These are phyloP conservation scores for Dorcoceras hygrometricum DNA, from an alignment of 257 asterid genomes.

Conservation along the genomic window DNA sequence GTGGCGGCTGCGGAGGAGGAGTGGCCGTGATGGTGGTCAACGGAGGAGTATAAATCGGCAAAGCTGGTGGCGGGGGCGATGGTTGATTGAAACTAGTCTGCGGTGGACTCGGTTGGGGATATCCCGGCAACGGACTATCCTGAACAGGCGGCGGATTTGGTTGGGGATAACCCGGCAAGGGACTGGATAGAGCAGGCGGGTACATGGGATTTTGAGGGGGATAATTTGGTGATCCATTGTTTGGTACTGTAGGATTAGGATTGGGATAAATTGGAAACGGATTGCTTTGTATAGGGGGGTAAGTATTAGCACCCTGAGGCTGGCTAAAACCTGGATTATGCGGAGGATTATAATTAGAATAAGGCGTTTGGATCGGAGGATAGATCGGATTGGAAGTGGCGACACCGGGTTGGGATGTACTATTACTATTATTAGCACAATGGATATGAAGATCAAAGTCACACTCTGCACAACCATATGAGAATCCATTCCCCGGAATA, in stretches of 20 bases:
- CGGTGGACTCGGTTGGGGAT: neutral
- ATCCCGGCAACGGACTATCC: neutral
- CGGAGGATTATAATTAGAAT: constrained; percentile 24
- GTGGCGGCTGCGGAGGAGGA: neutral
- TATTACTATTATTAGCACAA: constrained; percentile 40
- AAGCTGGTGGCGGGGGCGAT: neutral
- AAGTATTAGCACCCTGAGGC: constrained; percentile 11
- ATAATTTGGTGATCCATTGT: constrained; percentile 5
- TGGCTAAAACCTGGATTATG: neutral
- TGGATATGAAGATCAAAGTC: constrained; percentile 64
- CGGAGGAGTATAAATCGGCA: neutral
- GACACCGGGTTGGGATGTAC: constrained; percentile 15
- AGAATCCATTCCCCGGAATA: constrained; percentile 47
- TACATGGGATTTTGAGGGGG: neutral
- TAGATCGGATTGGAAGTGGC: constrained; percentile 24
- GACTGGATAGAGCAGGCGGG: neutral
- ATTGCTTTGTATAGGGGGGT: constrained; percentile 23
- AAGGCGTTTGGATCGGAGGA: constrained; percentile 27
- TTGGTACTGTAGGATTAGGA: neutral
- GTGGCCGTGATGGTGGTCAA: neutral
- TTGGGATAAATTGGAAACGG: constrained; percentile 17
- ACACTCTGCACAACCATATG: constrained; percentile 60
- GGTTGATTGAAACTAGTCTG: neutral
- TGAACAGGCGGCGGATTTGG: neutral
- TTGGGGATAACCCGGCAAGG: neutral